Evolutionary conservation across 1,284 basidiomycete species (phyloP).

Genomic region (Polyporus tsugae): DNA sequence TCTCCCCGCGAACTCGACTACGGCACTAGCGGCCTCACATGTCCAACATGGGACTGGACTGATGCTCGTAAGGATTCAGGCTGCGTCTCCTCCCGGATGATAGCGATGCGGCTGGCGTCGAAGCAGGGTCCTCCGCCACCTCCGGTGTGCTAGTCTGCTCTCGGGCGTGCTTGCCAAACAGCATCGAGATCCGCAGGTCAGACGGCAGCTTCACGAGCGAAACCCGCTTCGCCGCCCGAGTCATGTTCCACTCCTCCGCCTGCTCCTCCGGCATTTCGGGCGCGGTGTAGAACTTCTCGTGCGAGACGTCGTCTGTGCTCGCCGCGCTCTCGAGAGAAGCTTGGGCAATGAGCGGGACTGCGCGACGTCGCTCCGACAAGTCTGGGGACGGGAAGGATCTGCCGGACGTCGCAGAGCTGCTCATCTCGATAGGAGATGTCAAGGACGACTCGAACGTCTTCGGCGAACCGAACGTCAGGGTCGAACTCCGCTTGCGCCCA

Average conservation of each 20-base stretch:
- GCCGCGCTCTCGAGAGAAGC: slow-evolving; percentile 36
- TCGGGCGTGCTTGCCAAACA: slow-evolving; percentile 41
- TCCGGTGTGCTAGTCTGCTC: slow-evolving; percentile 23
- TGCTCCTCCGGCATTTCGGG: slow-evolving; percentile 61
- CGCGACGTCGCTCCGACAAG: slow-evolving; percentile 29
- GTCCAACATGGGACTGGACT: slow-evolving; percentile 35
- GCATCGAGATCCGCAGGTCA: slow-evolving; percentile 51
- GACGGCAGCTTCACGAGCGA: slow-evolving; percentile 79
- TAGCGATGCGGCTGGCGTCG: slow-evolving; percentile 29
- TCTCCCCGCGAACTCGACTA: slow-evolving; percentile 11
- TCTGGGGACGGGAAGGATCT: slow-evolving; percentile 34
- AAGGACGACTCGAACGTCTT: slow-evolving; percentile 49
- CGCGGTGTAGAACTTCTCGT: slow-evolving; percentile 56
- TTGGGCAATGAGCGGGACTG: slow-evolving; percentile 33
- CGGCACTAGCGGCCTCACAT: slow-evolving; percentile 17
- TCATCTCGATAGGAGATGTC: slow-evolving; percentile 31
- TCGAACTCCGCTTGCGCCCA: slow-evolving; percentile 37
- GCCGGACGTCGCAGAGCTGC: slow-evolving; percentile 22
- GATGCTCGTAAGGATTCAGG: slow-evolving; percentile 26
- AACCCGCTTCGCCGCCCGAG: slow-evolving; percentile 83
- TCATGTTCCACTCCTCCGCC: slow-evolving; percentile 87
- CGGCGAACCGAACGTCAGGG: slow-evolving; percentile 43
- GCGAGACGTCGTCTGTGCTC: slow-evolving; percentile 38
- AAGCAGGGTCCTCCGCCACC: slow-evolving; percentile 31
- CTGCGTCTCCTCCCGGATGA: slow-evolving; percentile 26